Evolutionary conservation across 768 basidiomycete species (phyloP).

Genomic region (Russula griseocarnosa): DNA sequence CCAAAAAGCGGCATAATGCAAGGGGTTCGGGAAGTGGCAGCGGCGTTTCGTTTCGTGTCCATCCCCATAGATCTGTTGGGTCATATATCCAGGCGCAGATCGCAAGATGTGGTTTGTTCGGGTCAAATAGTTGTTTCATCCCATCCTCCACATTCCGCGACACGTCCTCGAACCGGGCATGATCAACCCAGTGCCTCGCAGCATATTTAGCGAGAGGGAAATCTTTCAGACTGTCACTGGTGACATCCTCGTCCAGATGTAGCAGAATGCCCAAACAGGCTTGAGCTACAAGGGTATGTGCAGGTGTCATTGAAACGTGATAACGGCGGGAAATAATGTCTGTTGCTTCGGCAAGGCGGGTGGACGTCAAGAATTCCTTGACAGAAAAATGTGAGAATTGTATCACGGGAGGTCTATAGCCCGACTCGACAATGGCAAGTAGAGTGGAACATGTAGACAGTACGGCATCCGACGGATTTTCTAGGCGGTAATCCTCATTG

Average conservation of each 20-base stretch:
- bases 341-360: no score
- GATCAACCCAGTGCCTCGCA: no score
- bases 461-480: neutral
- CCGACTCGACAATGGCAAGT: neutral
- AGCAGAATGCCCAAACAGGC: neutral
- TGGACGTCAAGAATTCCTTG: neutral
- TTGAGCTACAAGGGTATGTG: neutral
- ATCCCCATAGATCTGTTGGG: no score
- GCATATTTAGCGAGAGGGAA: no score
- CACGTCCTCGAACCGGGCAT: no score
- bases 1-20: no score
- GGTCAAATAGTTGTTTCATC: no score
- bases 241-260: neutral
- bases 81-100: no score
- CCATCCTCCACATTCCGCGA: no score
- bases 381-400: neutral
- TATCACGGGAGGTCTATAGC: neutral
- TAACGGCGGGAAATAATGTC: neutral
- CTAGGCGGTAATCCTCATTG: neutral
- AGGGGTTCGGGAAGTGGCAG: no score
- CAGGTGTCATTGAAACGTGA: neutral
- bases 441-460: neutral
- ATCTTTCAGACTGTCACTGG: neutral
- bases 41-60: no score
- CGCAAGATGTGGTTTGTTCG: no score